Percentiles rank a stretch among this genome's conserved stretches.
phyloP scores from a whole-genome alignment of 2,329 filamentous ascomycete genomes.

The Passalora sequoiae region DNA sequence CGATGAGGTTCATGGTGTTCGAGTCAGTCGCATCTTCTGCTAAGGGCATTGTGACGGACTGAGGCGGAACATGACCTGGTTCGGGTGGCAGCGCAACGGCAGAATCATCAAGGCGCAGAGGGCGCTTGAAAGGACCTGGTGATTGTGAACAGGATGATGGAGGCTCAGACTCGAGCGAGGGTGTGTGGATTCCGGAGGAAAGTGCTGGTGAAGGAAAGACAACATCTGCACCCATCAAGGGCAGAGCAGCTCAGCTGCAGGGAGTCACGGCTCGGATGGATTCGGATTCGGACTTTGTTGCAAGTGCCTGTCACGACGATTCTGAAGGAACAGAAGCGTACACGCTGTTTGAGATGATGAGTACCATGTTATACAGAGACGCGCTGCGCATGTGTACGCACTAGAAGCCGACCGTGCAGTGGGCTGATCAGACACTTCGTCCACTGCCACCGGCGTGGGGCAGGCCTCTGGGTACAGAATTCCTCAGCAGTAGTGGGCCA shows the following conservation, averaged over 20 bases:
- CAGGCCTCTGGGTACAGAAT: too few relatives aligned
- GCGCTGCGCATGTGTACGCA: too few relatives aligned
- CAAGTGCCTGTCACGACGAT: too few relatives aligned
- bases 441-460: too few relatives aligned
- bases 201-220: background rate
- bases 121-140: constrained; percentile 8
- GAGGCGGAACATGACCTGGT: constrained; percentile 12
- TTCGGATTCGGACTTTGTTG: too few relatives aligned
- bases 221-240: background rate
- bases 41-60: constrained; percentile 21
- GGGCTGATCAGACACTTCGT: too few relatives aligned
- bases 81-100: constrained; percentile 12
- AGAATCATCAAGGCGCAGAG: constrained; percentile 11
- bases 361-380: too few relatives aligned
- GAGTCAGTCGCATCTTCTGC: constrained; percentile 8
- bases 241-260: background rate
- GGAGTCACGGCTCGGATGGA: background rate
- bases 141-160: constrained; percentile 4
- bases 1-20: constrained; percentile 26
- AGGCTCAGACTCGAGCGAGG: background rate
- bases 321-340: too few relatives aligned
- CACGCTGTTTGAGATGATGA: too few relatives aligned
- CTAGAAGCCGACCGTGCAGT: too few relatives aligned
- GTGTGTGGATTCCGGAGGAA: background rate
- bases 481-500: too few relatives aligned